Conservation (phyloP, 352 stramenopile species). For the Globisporangium cylindrosporum region DNA sequence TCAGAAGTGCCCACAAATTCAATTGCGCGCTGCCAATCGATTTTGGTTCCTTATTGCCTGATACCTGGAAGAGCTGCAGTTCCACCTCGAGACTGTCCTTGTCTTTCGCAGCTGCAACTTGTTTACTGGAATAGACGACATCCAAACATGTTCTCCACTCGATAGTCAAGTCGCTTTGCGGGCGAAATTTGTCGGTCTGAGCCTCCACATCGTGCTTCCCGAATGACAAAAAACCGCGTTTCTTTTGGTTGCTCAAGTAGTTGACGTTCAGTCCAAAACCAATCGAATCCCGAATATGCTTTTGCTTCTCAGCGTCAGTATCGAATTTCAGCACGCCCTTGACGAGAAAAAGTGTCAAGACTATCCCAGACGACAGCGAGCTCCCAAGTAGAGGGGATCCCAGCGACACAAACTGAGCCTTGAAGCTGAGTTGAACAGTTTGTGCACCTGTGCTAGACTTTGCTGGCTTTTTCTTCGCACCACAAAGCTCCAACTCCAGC, state of each 20-base stretch:
- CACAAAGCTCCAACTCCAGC: constrained; percentile 3
- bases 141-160: constrained; percentile 23
- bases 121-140: constrained; percentile 23
- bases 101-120: constrained; percentile 22
- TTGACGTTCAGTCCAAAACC: constrained; percentile 19
- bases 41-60: constrained; percentile 19
- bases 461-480: background rate
- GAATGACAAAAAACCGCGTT: constrained; percentile 20
- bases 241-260: constrained; percentile 27
- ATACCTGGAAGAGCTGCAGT: constrained; percentile 18
- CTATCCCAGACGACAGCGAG: constrained; percentile 18
- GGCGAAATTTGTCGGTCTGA: constrained; percentile 11
- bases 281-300: background rate
- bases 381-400: constrained; percentile 15
- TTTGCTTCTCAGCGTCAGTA: constrained; percentile 3
- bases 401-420: constrained; percentile 24
- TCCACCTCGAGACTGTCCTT: constrained; percentile 35
- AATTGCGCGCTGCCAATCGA: constrained; percentile 30
- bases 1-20: constrained; percentile 22
- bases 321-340: constrained; percentile 13
- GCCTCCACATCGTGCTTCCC: constrained; percentile 14
- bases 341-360: constrained; percentile 29
- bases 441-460: background rate
- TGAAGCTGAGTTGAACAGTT: constrained; percentile 9
- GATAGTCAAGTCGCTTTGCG: constrained; percentile 9